Evolutionary conservation across 768 basidiomycete species (phyloP), one percentile per base, ranked within the genome.

Genomic region (Phaeotremella skinneri): DNA sequence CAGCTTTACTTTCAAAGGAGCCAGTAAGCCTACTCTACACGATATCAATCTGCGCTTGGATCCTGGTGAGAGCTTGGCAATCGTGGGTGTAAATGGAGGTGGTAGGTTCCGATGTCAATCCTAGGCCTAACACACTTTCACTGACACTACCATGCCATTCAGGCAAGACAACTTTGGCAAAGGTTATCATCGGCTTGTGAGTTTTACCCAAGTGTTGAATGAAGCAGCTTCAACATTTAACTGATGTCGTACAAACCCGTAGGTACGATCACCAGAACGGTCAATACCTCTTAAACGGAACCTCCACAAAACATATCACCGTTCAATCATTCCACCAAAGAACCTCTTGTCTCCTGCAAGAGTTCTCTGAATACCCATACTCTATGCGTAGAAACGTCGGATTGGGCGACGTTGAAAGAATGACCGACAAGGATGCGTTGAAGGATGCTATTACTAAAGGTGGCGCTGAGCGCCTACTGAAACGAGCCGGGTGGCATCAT

Each of bases 381-480:
- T 85, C 89, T 0, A 81, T 90, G 17, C 81, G 85, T 62, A 88
- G 91, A 73, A 93, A 93, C 71, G 85, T 91, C 27, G 91, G 90
- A n/a, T 78, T 92, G 2, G 90, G 91, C 20, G 83, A 82, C 66
- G 83, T 91, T 20, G 82, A 83, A 14, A 82, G 84, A 64, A 76
- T 91, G 62, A 78, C 81, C 32, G 82, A 83, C 52, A 80, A 81
- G 16, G 77, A 79, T 2, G 83, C 84, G 11, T 80, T 92, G 55
- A 79, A 83, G 59, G 77, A 79, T 20, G 90, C 90, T n/a, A 77
- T 91, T 39, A 80, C 80, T 47, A 80, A 88, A 31, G 89, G 87
- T 23, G 87, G 87, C 49, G 90, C 88, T 16, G 84, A 84, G 52
- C 77, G 78, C 16, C 78, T 92, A 39, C 83, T 89, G 34, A 80